phyloP scores from a whole-genome alignment of 495 filamentous ascomycete genomes.

The Ramalina peruviana region DNA sequence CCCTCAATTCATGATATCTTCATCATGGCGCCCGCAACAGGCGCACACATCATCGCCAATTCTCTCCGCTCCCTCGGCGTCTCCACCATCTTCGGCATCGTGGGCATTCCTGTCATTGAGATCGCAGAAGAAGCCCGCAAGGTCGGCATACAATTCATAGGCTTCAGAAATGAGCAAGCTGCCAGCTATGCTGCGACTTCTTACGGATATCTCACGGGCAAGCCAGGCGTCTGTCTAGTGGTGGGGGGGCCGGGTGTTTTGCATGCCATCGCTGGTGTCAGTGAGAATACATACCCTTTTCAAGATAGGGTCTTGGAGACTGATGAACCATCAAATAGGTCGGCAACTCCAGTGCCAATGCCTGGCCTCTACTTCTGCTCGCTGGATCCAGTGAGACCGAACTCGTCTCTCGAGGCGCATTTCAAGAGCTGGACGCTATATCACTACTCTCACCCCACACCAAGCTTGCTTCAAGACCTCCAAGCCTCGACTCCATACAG shows the following conservation, averaged over 20 bases:
- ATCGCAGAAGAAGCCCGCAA: slow-evolving; percentile 51
- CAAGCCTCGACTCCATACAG: slow-evolving; percentile 36
- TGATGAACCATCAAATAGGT: slow-evolving; percentile 21
- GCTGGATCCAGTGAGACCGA: slow-evolving; percentile 44
- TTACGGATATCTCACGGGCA: slow-evolving; percentile 52
- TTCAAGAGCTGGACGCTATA: slow-evolving; percentile 50
- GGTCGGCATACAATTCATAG: slow-evolving; percentile 49
- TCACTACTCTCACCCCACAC: slow-evolving; percentile 43
- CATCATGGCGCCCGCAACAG: slow-evolving; percentile 29
- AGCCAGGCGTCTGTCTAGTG: slow-evolving; percentile 46
- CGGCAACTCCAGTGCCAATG: slow-evolving; percentile 42
- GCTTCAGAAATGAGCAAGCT: slow-evolving; percentile 53
- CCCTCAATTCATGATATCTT: neutral
- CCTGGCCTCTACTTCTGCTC: slow-evolving; percentile 45
- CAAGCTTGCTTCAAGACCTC: slow-evolving; percentile 39
- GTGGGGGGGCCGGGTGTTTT: slow-evolving; percentile 53
- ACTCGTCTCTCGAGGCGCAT: slow-evolving; percentile 40
- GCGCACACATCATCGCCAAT: slow-evolving; percentile 45
- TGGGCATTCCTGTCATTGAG: slow-evolving; percentile 51
- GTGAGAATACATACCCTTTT: too few species aligned
- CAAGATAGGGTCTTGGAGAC: slow-evolving; percentile 15
- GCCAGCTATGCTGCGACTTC: slow-evolving; percentile 48
- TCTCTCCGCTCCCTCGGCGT: slow-evolving; percentile 41
- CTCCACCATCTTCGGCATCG: slow-evolving; percentile 48
- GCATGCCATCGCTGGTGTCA: slow-evolving; percentile 44